phyloP scores from a whole-genome alignment of 2,329 filamentous ascomycete species.

The Xylariaceae sp. region DNA sequence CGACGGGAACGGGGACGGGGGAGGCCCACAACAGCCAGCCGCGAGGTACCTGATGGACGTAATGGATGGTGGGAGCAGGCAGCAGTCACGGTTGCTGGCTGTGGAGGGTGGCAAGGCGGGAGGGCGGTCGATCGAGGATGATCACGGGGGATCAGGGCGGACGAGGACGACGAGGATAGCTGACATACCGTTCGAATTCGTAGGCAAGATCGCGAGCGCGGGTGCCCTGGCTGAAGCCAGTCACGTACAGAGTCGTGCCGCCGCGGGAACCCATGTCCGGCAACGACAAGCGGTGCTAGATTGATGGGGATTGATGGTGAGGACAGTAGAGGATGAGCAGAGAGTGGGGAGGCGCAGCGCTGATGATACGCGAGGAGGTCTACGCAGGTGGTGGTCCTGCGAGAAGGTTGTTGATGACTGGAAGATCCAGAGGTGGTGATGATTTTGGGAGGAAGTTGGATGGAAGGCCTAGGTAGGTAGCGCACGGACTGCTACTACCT shows the following conservation, averaged over 20 bases:
- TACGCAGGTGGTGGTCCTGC: no score
- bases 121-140: conserved; percentile 44
- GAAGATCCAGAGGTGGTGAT: no score
- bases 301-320: no score
- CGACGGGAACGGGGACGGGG: conserved; percentile 31
- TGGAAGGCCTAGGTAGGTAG: no score
- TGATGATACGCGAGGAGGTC: no score
- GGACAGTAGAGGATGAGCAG: no score
- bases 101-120: conserved; percentile 25
- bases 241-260: conserved; percentile 94
- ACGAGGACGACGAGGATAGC: conserved; percentile 36
- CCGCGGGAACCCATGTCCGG: conserved; percentile 61
- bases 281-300: no score
- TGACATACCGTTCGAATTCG: conserved; percentile 99
- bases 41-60: conserved; percentile 34
- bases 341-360: no score
- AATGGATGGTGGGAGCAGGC: conserved; percentile 33
- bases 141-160: conserved; percentile 42
- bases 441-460: no score
- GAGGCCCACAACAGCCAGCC: conserved; percentile 31
- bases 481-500: no score
- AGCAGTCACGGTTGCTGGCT: conserved; percentile 8
- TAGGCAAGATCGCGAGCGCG: conserved; percentile 98
- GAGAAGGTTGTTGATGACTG: no score
- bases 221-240: conserved; percentile 97